A percentile compares a stretch with the other conserved stretches of the same genome.
Conservation (phyloP, 441 rosid species). For the Aleurites moluccanus region DNA sequence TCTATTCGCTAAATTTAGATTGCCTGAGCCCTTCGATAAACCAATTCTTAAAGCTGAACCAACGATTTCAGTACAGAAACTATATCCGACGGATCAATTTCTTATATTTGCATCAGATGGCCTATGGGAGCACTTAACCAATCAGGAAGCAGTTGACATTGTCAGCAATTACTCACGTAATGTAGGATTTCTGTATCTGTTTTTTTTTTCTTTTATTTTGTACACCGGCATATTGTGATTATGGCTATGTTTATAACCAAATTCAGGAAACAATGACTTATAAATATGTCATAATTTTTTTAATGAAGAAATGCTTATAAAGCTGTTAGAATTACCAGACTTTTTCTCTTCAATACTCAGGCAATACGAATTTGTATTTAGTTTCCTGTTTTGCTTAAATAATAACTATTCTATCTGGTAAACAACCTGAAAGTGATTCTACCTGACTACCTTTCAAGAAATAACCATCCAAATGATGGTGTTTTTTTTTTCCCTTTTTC, state of each 20-base stretch:
- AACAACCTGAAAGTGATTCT: neutral
- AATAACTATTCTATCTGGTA: too few species aligned
- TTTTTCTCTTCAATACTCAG: neutral
- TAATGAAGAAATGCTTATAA: too few species aligned
- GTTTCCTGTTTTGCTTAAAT: too few species aligned
- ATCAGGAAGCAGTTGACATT: constrained; percentile 85
- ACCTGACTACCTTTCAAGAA: neutral
- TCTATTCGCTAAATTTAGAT: constrained; percentile 69
- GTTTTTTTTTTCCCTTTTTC: neutral
- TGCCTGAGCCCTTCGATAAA: constrained; percentile 60
- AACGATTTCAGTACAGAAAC: constrained; percentile 59
- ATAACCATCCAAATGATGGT: neutral
- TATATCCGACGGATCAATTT: constrained; percentile 73
- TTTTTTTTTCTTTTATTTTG: constrained; percentile 14
- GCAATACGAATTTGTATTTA: neutral
- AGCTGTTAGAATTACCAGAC: constrained; percentile 5
- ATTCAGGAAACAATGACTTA: constrained; percentile 3
- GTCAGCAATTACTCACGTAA: constrained; percentile 68
- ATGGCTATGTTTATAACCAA: neutral
- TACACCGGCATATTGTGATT: neutral
- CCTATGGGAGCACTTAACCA: constrained; percentile 91
- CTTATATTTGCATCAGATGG: constrained; percentile 97
- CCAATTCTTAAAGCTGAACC: constrained; percentile 95
- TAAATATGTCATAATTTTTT: neutral
- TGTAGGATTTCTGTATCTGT: constrained; percentile 44